Conservation (phyloP, 495 filamentous ascomycete species). For the Neurospora sp. region DNA sequence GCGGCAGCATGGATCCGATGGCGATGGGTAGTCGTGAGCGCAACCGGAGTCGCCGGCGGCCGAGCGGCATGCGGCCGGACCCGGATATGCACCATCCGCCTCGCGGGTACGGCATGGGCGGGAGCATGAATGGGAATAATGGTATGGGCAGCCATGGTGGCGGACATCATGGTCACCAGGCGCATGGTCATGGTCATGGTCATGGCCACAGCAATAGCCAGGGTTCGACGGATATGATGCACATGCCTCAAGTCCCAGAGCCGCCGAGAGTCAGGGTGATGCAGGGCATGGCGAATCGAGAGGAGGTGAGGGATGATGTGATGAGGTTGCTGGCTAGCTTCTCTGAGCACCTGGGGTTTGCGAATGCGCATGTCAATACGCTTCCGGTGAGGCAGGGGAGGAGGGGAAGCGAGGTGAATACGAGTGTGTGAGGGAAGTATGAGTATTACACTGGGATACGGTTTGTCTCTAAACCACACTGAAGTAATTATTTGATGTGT, state of each 20-base stretch:
- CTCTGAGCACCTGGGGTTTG: slow-evolving; percentile 30
- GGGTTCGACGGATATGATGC: slow-evolving; percentile 4
- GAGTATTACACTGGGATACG: background rate
- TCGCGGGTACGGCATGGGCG: background rate
- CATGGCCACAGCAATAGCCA: slow-evolving; percentile 1
- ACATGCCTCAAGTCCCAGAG: slow-evolving; percentile 24
- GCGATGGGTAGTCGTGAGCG: slow-evolving; percentile 9
- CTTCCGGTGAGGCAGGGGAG: slow-evolving; percentile 18
- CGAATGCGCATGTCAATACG: slow-evolving; percentile 17
- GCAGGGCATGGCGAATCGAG: slow-evolving; percentile 37
- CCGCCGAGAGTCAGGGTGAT: slow-evolving; percentile 41
- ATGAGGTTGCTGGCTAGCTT: slow-evolving; percentile 41
- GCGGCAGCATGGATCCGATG: background rate
- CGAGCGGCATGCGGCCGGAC: slow-evolving; percentile 2
- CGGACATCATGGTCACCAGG: background rate
- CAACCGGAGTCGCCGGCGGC: slow-evolving; percentile 9
- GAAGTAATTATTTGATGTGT: background rate
- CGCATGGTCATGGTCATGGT: background rate
- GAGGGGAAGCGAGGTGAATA: slow-evolving; percentile 6
- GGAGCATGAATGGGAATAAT: slow-evolving; percentile 4
- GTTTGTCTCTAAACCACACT: background rate
- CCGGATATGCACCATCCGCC: slow-evolving; percentile 11
- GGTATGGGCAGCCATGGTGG: slow-evolving; percentile 3
- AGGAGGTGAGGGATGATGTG: slow-evolving; percentile 45
- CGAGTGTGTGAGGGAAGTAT: background rate